Evolutionary conservation across 2,329 filamentous ascomycete genomes (phyloP).

Genomic region (Monilinia laxa): DNA sequence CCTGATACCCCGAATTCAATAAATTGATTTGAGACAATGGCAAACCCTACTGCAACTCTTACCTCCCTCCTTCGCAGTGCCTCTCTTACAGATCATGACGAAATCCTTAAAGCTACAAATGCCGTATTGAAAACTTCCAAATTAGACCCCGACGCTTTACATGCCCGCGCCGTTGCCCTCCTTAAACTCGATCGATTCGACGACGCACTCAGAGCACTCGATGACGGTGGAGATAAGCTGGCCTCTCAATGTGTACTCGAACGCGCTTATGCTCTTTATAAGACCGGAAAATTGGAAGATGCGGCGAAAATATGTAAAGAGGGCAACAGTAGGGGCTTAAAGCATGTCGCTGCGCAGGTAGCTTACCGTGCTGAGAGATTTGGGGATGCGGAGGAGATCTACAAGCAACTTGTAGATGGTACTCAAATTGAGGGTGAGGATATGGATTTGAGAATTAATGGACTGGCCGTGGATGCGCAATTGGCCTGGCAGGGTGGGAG

Average conservation of each 20-base stretch:
- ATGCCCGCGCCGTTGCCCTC: slow-evolving; percentile 70
- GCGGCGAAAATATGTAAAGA: slow-evolving; percentile 47
- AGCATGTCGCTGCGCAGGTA: slow-evolving; percentile 62
- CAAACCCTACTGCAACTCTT: slow-evolving; percentile 38
- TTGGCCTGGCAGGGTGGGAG: slow-evolving; percentile 62
- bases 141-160: slow-evolving; percentile 57
- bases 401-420: slow-evolving; percentile 55
- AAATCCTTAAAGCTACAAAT: slow-evolving; percentile 65
- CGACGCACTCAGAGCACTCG: slow-evolving; percentile 69
- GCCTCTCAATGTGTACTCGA: slow-evolving; percentile 64
- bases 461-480: slow-evolving; percentile 70
- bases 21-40: not conserved
- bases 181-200: slow-evolving; percentile 81
- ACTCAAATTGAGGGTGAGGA: slow-evolving; percentile 58
- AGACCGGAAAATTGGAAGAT: slow-evolving; percentile 66
- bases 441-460: slow-evolving; percentile 75
- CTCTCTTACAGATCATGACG: slow-evolving; percentile 68
- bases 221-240: slow-evolving; percentile 60
- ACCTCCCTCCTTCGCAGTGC: slow-evolving; percentile 49
- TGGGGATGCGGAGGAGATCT: slow-evolving; percentile 61
- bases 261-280: slow-evolving; percentile 81
- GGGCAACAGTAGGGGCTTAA: slow-evolving; percentile 34
- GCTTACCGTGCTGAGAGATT: slow-evolving; percentile 77
- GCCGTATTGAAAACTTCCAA: slow-evolving; percentile 62
- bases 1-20: not conserved